Evolutionary conservation across 2,329 filamentous ascomycete species (phyloP), one percentile per base, ranked within the genome.

Genomic region (Alternaria rosae): DNA sequence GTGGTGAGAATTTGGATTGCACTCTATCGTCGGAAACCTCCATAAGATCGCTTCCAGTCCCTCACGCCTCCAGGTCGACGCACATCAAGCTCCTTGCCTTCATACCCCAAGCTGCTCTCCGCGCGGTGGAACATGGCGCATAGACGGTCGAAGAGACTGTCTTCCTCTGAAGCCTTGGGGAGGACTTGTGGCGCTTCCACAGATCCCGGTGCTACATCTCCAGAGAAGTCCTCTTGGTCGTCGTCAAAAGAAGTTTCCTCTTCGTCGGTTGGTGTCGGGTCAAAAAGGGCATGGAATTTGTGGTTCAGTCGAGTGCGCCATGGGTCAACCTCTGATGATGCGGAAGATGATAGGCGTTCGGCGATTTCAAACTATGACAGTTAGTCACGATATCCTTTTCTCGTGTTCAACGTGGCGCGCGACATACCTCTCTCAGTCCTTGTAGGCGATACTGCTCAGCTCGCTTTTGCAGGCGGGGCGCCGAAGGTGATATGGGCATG

Each of bases 401-500:
- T 7, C 38, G 13, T 30, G 1, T 35, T n/a, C 17, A 6, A 11
- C 13, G 8, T 11, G 41, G 9, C 2, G 17, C 5, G n/a, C 15
- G 42, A 45, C 62, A 11, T 72, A 78, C 76, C 70, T 80, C 78
- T 55, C 69, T 53, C 13, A 79, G 59, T 13, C 78, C 78, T 67
- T 76, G 69, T 13, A 75, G 67, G 50, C 77, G 69, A 64, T 74
- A 75, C 28, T 73, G 71, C 54, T 78, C 77, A 13, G 70, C 76
- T 9, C 74, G 71, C 58, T 68, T 72, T 47, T 77, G 73, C 9
- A 72, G 68, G 35, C 68, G 66, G n/a, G 74, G 74, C 21, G 76
- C 76, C 6, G 77, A 70, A 11, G 77, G 77, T 13, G 76, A 77
- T 62, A 79, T 78, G 4, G 76, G 77, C 21, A 76, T 66, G 7